Base-by-base conservation (phyloP, 352 stramenopile genomes). In the Globisporangium middletonii region DNA sequence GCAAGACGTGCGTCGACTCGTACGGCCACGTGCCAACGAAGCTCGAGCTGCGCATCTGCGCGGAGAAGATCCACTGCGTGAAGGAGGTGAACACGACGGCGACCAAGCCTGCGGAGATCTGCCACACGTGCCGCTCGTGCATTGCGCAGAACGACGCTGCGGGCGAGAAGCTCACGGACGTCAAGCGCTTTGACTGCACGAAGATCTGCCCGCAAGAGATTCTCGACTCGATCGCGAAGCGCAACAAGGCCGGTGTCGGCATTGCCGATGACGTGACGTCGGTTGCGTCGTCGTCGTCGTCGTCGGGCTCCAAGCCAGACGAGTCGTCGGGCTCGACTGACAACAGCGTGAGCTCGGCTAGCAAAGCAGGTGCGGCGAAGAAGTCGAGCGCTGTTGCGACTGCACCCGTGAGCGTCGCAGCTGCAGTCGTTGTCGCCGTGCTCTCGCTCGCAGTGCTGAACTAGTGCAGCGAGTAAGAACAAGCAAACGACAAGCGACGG, bases 41-140 rank as follows among this genome's bases (percentile, higher is more conserved):
- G 4, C 64, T 77, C 51, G 74, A 86, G 50, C 57, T 71, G 0
- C 73, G 71, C 12, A 78, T 83, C 47, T 92, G 82, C 50, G 77
- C 78, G 26, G 82, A 92, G 63, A 78, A 79, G 60, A 52, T 92
- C 11, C 76, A 88, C 63, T 92, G 82, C 49, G 68, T 92, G 6
- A 68, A 84, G 64, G 79, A 89, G 50, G 54, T 84, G 53, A 85
- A 89, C 69, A 83, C 82, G 41, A 77, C 65, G 15, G 82, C 75
- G 1, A 82, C 75, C 4, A 60, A 80, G 56, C 73, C 73, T 7
- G 77, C 75, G 2, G 68, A 78, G 52, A 88, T 90, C 50, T 92
- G 82, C 67, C 79, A 89, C 73, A 92, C 82, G 64, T 92, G 82
- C 64, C 81, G 83, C 64, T 89, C 77, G 59, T 92, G 82, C 67